Conservation (phyloP, 306 rosid species). For the Coriaria nepalensis region DNA sequence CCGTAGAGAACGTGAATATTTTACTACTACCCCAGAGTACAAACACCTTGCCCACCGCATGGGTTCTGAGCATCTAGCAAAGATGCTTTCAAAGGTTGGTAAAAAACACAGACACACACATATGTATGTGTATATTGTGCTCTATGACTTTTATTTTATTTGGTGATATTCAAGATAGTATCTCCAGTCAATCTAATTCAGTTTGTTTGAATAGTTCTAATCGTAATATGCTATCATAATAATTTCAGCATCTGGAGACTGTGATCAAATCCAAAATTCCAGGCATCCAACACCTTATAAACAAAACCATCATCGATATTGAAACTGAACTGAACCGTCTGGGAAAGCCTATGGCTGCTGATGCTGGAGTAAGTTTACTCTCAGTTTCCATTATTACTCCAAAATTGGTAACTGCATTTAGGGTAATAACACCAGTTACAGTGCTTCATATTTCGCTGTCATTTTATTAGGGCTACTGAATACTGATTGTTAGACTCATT, state of each 20-base stretch:
- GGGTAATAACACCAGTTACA: too few relatives aligned
- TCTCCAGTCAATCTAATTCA: neutral
- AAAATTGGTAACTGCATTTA: too few relatives aligned
- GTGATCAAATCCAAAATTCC: constrained; percentile 95
- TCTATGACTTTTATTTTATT: neutral
- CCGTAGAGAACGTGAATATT: constrained; percentile 79
- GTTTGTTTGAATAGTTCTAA: neutral
- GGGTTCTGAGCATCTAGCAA: constrained; percentile 96
- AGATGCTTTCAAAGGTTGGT: constrained; percentile 80
- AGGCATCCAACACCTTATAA: constrained; percentile 82
- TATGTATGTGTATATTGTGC: neutral
- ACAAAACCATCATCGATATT: constrained; percentile 66
- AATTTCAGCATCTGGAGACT: constrained; percentile 79
- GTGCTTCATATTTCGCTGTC: constrained; percentile 1
- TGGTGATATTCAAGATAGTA: neutral
- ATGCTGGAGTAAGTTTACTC: constrained; percentile 70
- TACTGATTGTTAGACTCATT: neutral
- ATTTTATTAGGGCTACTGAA: neutral
- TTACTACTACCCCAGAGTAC: constrained; percentile 69
- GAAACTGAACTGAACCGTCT: constrained; percentile 86
- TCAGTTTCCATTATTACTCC: constrained; percentile 3
- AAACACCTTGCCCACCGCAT: constrained; percentile 77
- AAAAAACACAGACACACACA: neutral
- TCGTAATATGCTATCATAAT: constrained; percentile 10
- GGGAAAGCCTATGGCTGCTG: constrained; percentile 80